These are phyloP conservation scores for Drechslerella stenobrocha DNA, from an alignment of 2,329 filamentous ascomycete genomes.

Conservation along the genomic window DNA sequence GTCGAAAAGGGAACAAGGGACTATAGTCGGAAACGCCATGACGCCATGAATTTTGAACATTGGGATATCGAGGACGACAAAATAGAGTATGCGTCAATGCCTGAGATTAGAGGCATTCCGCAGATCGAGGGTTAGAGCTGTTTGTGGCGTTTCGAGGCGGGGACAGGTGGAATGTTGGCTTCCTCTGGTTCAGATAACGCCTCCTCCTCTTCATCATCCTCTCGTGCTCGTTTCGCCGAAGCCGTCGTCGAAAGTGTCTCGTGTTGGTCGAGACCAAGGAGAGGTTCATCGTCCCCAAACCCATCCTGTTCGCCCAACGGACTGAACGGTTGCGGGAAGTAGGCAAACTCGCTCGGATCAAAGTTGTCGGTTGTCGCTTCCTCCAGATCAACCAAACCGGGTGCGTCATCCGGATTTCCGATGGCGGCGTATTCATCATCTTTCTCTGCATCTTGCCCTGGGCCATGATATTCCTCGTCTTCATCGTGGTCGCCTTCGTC, in stretches of 20 bases:
- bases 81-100: too few relatives aligned
- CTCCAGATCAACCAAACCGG: neutral
- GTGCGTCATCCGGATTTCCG: constrained; percentile 2
- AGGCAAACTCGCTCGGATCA: constrained; percentile 27
- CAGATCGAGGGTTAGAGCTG: constrained; percentile 3
- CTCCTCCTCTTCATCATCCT: constrained; percentile 32
- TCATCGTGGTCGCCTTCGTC: constrained; percentile 16
- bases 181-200: constrained; percentile 18
- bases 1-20: constrained; percentile 4
- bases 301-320: constrained; percentile 5
- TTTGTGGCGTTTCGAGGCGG: constrained; percentile 35
- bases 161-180: constrained; percentile 13
- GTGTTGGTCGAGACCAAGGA: constrained; percentile 31
- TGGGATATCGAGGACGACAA: too few relatives aligned
- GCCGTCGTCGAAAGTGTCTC: constrained; percentile 25
- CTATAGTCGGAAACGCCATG: constrained; percentile 15
- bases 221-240: constrained; percentile 34
- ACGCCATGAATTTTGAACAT: constrained; percentile 30
- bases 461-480: constrained; percentile 10
- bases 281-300: constrained; percentile 15
- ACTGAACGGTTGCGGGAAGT: constrained; percentile 33
- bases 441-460: constrained; percentile 1
- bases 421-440: constrained; percentile 9
- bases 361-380: constrained; percentile 1
- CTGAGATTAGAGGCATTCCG: too few relatives aligned